Evolutionary conservation across 2,329 filamentous ascomycete genomes (phyloP).

Genomic region (Hypoxylon sp.): DNA sequence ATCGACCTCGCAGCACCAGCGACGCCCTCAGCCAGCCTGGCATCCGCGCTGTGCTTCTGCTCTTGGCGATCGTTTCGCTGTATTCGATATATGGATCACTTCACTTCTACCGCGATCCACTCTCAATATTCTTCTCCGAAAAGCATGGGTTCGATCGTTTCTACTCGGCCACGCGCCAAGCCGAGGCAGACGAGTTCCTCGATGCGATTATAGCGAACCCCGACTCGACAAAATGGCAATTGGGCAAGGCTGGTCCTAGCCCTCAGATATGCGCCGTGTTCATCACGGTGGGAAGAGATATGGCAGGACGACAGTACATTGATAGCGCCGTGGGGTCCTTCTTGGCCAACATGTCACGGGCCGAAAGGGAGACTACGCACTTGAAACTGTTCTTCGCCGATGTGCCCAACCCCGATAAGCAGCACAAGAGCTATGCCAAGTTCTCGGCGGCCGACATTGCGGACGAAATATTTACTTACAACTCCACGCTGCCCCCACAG

Average conservation of each 20-base stretch:
- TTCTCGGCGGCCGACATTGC: slow-evolving; percentile 44
- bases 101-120: slow-evolving; percentile 54
- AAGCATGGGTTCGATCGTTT: slow-evolving; percentile 53
- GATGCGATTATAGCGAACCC: slow-evolving; percentile 44
- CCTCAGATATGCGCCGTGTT: slow-evolving; percentile 52
- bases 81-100: slow-evolving; percentile 52
- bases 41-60: slow-evolving; percentile 48
- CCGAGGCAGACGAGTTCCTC: slow-evolving; percentile 51
- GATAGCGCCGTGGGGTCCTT: slow-evolving; percentile 54
- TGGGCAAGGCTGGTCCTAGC: slow-evolving; percentile 47
- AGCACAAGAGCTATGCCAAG: slow-evolving; percentile 49
- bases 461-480: slow-evolving; percentile 52
- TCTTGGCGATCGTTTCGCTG: slow-evolving; percentile 46
- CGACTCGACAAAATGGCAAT: slow-evolving; percentile 24
- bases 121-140: slow-evolving; percentile 55
- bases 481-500: slow-evolving; percentile 38
- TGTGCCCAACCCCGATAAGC: slow-evolving; percentile 48
- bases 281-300: slow-evolving; percentile 50
- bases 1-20: slow-evolving; percentile 23
- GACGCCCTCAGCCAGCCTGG: slow-evolving; percentile 48
- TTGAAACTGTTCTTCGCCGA: slow-evolving; percentile 55
- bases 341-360: slow-evolving; percentile 52
- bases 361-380: slow-evolving; percentile 49
- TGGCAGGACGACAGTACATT: slow-evolving; percentile 52
- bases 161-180: slow-evolving; percentile 52